These are phyloP conservation scores for Stagonosporopsis tanaceti DNA, from an alignment of 2,329 filamentous ascomycete species.

Conservation along the genomic window DNA sequence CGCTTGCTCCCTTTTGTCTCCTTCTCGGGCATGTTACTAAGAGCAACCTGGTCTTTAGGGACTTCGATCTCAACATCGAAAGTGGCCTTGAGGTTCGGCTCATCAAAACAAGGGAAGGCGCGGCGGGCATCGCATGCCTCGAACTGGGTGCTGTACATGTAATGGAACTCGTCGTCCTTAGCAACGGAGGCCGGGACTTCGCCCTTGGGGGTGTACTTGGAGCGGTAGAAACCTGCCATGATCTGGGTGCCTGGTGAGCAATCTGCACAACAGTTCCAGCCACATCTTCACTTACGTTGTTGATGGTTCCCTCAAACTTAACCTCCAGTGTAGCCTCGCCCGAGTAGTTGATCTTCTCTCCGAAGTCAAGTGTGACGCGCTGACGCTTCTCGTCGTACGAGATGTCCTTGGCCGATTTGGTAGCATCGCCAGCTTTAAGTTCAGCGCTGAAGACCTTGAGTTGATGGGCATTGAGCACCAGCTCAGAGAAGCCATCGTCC, in stretches of 20 bases:
- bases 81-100: conserved; percentile 94
- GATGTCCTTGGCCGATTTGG: conserved; percentile 70
- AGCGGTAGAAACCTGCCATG: conserved; percentile 93
- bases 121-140: conserved; percentile 94
- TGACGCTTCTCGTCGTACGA: conserved; percentile 85
- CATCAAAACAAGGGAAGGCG: conserved; percentile 97
- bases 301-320: conserved; percentile 81
- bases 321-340: conserved; percentile 73
- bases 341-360: conserved; percentile 72
- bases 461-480: conserved; percentile 86
- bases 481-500: conserved; percentile 68
- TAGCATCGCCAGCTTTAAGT: conserved; percentile 65
- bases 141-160: conserved; percentile 92
- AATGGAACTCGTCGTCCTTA: conserved; percentile 69
- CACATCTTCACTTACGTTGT: conserved; percentile 64
- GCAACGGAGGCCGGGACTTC: conserved; percentile 79
- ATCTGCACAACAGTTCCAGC: too few species aligned
- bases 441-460: conserved; percentile 77
- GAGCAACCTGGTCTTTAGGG: conserved; percentile 83
- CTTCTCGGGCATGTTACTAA: conserved; percentile 96
- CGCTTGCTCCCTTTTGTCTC: conserved; percentile 76
- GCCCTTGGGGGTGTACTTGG: conserved; percentile 85
- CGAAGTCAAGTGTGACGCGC: conserved; percentile 80
- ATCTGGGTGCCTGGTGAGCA: conserved; percentile 31
- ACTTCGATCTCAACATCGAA: conserved; percentile 95